Conservation (phyloP, 2,329 filamentous ascomycete species). For the Botrytis aclada region DNA sequence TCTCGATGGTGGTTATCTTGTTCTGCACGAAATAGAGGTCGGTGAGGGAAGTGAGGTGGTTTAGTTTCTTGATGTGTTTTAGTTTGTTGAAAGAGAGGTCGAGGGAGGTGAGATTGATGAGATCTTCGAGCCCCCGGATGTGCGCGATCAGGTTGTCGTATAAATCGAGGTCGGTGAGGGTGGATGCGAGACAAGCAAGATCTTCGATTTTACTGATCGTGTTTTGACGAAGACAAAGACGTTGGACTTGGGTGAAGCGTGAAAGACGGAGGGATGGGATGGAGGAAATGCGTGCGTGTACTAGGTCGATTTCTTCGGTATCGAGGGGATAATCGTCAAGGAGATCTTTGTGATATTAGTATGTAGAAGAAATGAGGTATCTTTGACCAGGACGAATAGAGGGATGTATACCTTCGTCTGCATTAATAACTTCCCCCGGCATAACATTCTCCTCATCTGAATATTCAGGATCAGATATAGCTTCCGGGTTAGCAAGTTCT, state of each 20-base stretch:
- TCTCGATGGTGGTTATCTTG: conserved; percentile 85
- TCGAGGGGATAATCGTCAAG: conserved; percentile 59
- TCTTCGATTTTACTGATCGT: conserved; percentile 77
- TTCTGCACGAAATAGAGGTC: conserved; percentile 95
- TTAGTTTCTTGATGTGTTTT: conserved; percentile 91
- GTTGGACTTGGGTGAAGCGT: conserved; percentile 72
- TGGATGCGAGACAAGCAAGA: conserved; percentile 61
- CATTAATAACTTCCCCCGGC: conserved; percentile 70
- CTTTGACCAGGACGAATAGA: background rate
- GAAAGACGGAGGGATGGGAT: conserved; percentile 77
- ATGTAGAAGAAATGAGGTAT: background rate
- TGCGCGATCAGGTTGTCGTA: conserved; percentile 95
- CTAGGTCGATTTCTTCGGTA: conserved; percentile 78
- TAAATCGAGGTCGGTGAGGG: conserved; percentile 80
- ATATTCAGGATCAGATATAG: conserved; percentile 79
- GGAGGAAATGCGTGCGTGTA: conserved; percentile 80
- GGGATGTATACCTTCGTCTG: conserved; percentile 67
- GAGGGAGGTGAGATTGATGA: conserved; percentile 72
- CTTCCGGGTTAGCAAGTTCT: conserved; percentile 72
- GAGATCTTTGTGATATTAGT: conserved; percentile 46
- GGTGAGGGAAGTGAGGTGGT: conserved; percentile 70
- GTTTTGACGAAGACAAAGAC: conserved; percentile 91
- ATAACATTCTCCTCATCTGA: conserved; percentile 70
- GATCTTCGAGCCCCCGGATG: conserved; percentile 75
- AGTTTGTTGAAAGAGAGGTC: conserved; percentile 99